Evolutionary conservation across 345 rosid species (phyloP).

Genomic region (Xanthoceras sorbifolium): DNA sequence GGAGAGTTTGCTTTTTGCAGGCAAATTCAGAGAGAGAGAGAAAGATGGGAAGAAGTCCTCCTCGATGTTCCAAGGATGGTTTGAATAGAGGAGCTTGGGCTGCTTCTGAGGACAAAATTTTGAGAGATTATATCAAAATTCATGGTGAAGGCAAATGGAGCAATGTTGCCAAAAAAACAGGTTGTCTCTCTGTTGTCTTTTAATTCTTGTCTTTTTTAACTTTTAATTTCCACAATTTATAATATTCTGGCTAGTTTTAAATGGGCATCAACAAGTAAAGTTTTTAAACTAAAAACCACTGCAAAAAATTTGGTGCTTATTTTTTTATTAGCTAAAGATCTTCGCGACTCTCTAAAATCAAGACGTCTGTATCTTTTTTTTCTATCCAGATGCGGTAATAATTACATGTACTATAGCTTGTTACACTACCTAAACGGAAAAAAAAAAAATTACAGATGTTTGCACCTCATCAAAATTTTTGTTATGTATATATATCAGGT

Average conservation of each 20-base stretch:
- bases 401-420: too few relatives aligned
- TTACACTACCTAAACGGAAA: too few relatives aligned
- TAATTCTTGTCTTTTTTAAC: neutral
- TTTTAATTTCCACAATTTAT: too few relatives aligned
- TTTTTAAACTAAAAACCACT: too few relatives aligned
- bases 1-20: neutral
- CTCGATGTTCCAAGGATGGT: conserved; percentile 27
- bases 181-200: neutral
- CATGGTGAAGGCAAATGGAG: conserved; percentile 44
- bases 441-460: too few relatives aligned
- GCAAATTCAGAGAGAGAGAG: neutral
- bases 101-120: conserved; percentile 29
- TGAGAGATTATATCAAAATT: conserved; percentile 28
- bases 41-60: conserved; percentile 31
- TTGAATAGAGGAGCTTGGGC: conserved; percentile 44
- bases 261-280: too few relatives aligned
- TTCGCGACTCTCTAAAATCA: too few relatives aligned
- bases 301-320: too few relatives aligned
- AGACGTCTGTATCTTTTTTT: too few relatives aligned
- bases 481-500: conserved; percentile 12
- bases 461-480: too few relatives aligned
- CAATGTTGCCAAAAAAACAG: conserved; percentile 26
- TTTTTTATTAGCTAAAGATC: too few relatives aligned
- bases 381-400: too few relatives aligned
- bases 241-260: neutral